Base-by-base conservation (phyloP, 2,329 filamentous ascomycete species). In the Biscogniauxia marginata region DNA sequence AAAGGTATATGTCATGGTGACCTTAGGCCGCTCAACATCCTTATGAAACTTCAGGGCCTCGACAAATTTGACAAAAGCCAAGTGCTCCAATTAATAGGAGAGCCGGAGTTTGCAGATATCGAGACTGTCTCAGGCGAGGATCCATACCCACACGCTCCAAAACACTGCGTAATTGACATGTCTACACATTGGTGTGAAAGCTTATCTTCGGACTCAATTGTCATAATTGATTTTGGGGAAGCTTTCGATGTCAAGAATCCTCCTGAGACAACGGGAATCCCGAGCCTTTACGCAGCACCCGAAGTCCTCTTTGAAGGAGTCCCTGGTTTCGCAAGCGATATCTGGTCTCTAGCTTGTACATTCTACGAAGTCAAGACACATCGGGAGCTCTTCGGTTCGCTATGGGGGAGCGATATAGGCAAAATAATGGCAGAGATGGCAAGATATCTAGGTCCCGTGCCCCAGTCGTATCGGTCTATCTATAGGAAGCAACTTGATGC, bases 1-100 rank as follows among this genome's bases (percentile, higher is more conserved):
- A n/a, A n/a, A 7, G 24, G 45, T 4, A 34, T 55, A 3, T 49
- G 22, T 8, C 53, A 58, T 49, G 56, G 50, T 11, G 56, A 52
- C 21, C 6, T 55, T 6, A 30, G 46, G 18, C 56, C 53, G 19
- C 22, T n/a, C 13, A 58, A 55, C 39, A 39, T 55, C 9, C 34
- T 53, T 5, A 34, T 48, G 18, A 34, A 16, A 7, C 11, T 48
- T 6, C 21, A 22, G 18, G 24, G 44, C 8, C 8, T 53, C 44
- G 44, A 53, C 18, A 20, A 43, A 3, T 22, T 53, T 7, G 21
- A 13, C 22, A 46, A 48, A 7, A n/a, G 23, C 16, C 6, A 53
- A 7, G 9, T 53, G n/a, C 16, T 53, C 22, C 9, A 19, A 7
- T n/a, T 48, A 4, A 34, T n/a, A 6, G 8, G 50, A 2, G 20